Percentiles rank a stretch among this genome's conserved stretches.
Evolutionary conservation across 495 filamentous ascomycete species (phyloP).

Genomic region (Penicillium diatomitis): DNA sequence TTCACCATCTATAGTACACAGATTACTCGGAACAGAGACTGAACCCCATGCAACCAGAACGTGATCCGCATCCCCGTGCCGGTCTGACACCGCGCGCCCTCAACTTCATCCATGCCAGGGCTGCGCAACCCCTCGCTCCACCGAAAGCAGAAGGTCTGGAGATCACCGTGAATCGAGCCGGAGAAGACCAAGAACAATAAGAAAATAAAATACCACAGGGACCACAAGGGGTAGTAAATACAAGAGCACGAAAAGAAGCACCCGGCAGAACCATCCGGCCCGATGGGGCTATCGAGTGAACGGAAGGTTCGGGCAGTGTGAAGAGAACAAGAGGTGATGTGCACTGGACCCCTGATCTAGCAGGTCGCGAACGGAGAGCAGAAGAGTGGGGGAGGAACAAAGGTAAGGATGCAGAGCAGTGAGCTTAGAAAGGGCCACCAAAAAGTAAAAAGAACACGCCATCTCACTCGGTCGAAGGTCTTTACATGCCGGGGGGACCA

Average conservation of each 20-base stretch:
- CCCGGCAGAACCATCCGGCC: slow-evolving; percentile 5
- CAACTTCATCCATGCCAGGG: neutral
- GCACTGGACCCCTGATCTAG: slow-evolving; percentile 7
- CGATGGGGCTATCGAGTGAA: too few species aligned
- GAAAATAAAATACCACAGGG: slow-evolving; percentile 19
- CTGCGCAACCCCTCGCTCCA: too few species aligned
- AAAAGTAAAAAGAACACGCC: too few species aligned
- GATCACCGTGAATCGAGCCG: too few species aligned
- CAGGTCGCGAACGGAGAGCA: slow-evolving; percentile 11
- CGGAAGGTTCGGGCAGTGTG: slow-evolving; percentile 1
- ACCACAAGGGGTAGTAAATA: slow-evolving; percentile 25
- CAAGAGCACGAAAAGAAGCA: slow-evolving; percentile 20
- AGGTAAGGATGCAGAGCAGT: neutral
- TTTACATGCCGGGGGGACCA: slow-evolving; percentile 33
- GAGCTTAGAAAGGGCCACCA: too few species aligned
- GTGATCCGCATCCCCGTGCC: slow-evolving; percentile 4
- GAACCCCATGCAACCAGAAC: slow-evolving; percentile 7
- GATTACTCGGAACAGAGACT: slow-evolving; percentile 20
- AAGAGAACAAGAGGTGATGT: slow-evolving; percentile 10
- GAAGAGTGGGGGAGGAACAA: slow-evolving; percentile 7
- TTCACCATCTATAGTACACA: slow-evolving; percentile 23
- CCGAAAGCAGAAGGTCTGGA: slow-evolving; percentile 4
- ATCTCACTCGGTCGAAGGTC: too few species aligned
- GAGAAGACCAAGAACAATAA: neutral
- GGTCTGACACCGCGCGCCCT: slow-evolving; percentile 6